phyloP scores from a whole-genome alignment of 2,329 filamentous ascomycete species.

The Grosmannia huntii region DNA sequence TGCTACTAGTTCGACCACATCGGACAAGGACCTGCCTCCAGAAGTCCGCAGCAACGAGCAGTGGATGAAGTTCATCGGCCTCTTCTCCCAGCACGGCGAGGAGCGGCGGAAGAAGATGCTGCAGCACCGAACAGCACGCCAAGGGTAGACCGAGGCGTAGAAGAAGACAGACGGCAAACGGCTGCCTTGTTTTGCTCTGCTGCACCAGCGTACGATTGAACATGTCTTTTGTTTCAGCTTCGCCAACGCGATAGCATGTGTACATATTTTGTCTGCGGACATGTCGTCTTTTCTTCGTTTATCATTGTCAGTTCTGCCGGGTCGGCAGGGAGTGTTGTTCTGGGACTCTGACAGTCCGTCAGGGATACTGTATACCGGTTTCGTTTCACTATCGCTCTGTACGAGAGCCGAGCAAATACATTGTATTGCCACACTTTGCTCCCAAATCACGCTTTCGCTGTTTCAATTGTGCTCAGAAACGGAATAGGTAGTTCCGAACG shows the following conservation, averaged over 20 bases:
- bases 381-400: too few relatives aligned
- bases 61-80: conserved; percentile 3
- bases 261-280: not conserved
- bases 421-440: too few relatives aligned
- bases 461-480: too few relatives aligned
- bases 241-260: not conserved
- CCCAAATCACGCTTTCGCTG: too few relatives aligned
- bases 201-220: not conserved
- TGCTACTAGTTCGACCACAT: not conserved
- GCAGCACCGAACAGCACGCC: not conserved
- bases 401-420: too few relatives aligned
- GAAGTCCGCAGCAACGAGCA: conserved; percentile 1
- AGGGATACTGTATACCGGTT: too few relatives aligned
- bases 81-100: conserved; percentile 4
- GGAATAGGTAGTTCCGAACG: too few relatives aligned
- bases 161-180: not conserved
- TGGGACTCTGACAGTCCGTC: too few relatives aligned
- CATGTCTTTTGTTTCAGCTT: not conserved
- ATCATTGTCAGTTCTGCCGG: not conserved
- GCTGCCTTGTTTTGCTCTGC: not conserved
- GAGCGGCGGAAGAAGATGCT: not conserved
- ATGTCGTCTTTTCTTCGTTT: not conserved
- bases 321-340: too few relatives aligned
- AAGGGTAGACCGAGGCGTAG: not conserved
- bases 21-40: conserved; percentile 1